These are phyloP conservation scores for Arthrobotrys pseudoclavata DNA, from an alignment of 2,329 filamentous ascomycete genomes.

Conservation along the genomic window DNA sequence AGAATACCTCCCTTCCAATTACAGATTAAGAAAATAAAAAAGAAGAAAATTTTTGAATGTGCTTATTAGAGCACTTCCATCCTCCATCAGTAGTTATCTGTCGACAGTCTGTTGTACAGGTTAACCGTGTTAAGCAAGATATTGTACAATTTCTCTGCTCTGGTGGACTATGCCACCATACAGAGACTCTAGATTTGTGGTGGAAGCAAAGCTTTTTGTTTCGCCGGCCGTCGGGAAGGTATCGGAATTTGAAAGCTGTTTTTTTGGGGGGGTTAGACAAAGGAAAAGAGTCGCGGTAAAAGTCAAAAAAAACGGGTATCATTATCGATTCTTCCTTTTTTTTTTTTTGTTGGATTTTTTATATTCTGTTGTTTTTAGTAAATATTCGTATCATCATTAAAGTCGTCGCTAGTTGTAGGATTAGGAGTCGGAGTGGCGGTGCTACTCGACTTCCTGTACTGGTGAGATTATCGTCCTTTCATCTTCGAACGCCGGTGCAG, in stretches of 20 bases:
- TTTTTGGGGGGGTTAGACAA: slow-evolving; percentile 8
- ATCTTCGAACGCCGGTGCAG: slow-evolving; percentile 32
- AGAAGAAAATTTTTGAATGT: background rate
- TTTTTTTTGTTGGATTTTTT: slow-evolving; percentile 38
- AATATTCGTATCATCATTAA: slow-evolving; percentile 29
- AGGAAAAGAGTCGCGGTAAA: background rate
- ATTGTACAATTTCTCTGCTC: slow-evolving; percentile 38
- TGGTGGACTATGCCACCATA: background rate
- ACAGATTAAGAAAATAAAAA: slow-evolving; percentile 20
- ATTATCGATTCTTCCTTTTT: slow-evolving; percentile 34
- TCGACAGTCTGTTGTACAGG: slow-evolving; percentile 21
- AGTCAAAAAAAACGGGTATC: slow-evolving; percentile 48
- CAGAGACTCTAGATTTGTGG: slow-evolving; percentile 19
- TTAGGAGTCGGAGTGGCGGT: slow-evolving; percentile 4
- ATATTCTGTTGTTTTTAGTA: slow-evolving; percentile 21
- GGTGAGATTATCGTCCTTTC: slow-evolving; percentile 42
- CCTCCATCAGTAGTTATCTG: slow-evolving; percentile 16
- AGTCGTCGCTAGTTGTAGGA: background rate
- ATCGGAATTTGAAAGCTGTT: slow-evolving; percentile 13
- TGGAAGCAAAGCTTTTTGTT: slow-evolving; percentile 23
- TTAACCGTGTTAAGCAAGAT: slow-evolving; percentile 13
- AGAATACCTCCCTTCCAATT: slow-evolving; percentile 18
- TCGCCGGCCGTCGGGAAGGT: slow-evolving; percentile 4
- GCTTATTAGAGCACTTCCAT: background rate
- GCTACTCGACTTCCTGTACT: slow-evolving; percentile 40